Base-by-base conservation (phyloP, 2,329 filamentous ascomycete species). In the Arthrinium puccinioides region DNA sequence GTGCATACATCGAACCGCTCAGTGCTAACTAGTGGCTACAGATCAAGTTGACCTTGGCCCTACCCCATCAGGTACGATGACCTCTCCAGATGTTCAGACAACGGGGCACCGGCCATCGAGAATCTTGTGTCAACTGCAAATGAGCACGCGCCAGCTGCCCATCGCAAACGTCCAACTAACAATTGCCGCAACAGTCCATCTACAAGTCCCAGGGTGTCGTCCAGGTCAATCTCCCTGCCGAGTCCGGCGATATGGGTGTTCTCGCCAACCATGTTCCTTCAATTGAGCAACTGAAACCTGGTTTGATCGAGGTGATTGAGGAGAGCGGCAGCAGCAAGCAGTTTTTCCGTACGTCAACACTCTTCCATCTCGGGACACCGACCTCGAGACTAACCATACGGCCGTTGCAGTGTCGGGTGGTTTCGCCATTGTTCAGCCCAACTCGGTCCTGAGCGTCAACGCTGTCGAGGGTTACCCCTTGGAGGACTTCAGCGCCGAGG, bases 181-280 rank as follows among this genome's bases (percentile, higher is more conserved):
- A 74, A 74, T 70, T 70, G 56, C 64, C 69, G 64, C 70, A 69
- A 59, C 60, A 88, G 84, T 69, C 82, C 56, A 70, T 82, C 69
- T 82, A 76, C 73, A 76, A 76, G 66, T 80, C 70, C 53, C 70
- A 79, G 57, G 74, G 77, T 60, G 76, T 81, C 61, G 82, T 97
- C 60, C 92, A 98, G 75, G 92, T 98, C 75, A 98, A 98, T 79
- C 83, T 98, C 60, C 84, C 92, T 64, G 92, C 92, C 60, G 92
- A 95, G 67, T 94, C 89, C 46, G 92, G 92, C 64, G 92, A 97
- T 57, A 98, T 98, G 92, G 92, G 92, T 84, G 84, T 98, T 57
- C 84, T 98, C 62, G 92, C 92, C 64, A 94, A 92, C 77, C 92
- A 98, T 79, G 92, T 98, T 57, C 89, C 92, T 49, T 88, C 89